phyloP scores from a whole-genome alignment of 192 early-diverging fungal genomes.

The Coemansia javaensis region DNA sequence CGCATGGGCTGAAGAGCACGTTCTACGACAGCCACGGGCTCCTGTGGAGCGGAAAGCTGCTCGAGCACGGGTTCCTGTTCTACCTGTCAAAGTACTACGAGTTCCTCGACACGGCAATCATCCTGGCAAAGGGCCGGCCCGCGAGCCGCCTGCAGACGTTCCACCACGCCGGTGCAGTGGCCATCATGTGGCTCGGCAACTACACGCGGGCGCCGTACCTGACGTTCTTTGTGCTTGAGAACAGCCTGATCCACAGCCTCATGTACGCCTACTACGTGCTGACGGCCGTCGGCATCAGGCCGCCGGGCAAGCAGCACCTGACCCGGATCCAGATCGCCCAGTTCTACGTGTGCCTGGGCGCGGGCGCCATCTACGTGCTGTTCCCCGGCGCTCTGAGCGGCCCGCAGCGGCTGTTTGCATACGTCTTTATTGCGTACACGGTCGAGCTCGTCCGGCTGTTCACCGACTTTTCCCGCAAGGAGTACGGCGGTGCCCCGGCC shows the following conservation, averaged over 20 bases:
- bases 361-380: conserved; percentile 61
- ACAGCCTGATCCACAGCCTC: conserved; percentile 83
- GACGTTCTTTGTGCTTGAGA: conserved; percentile 78
- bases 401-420: conserved; percentile 58
- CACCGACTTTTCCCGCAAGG: conserved; percentile 71
- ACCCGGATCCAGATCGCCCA: conserved; percentile 80
- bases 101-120: conserved; percentile 81
- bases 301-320: conserved; percentile 75
- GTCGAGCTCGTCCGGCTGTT: conserved; percentile 74
- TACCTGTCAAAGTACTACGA: conserved; percentile 90
- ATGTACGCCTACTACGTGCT: conserved; percentile 85
- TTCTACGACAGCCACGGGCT: conserved; percentile 62
- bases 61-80: conserved; percentile 77
- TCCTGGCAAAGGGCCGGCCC: conserved; percentile 66
- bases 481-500: conserved; percentile 45
- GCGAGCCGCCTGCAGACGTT: conserved; percentile 78
- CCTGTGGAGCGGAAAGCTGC: conserved; percentile 65
- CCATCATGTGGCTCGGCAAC: conserved; percentile 82
- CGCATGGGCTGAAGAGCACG: conserved; percentile 54
- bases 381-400: conserved; percentile 54
- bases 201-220: conserved; percentile 70
- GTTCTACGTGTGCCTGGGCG: conserved; percentile 67
- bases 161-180: conserved; percentile 83
- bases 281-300: conserved; percentile 67
- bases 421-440: conserved; percentile 65